Base-by-base conservation (phyloP, 164 flowering plant species). In the Umbellularia californica region DNA sequence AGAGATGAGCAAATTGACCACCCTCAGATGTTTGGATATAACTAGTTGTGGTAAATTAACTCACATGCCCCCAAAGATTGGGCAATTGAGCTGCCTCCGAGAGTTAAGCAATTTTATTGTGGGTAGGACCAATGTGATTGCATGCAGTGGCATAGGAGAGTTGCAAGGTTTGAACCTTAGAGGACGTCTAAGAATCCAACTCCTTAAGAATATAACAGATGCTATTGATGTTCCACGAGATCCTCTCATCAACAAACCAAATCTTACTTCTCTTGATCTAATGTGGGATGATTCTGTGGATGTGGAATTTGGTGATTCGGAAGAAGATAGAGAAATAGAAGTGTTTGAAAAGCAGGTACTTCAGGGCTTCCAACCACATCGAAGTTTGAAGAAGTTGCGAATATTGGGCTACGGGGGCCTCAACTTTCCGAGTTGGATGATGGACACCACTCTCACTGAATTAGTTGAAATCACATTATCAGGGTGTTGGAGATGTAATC, bases 391-490 rank as follows among this genome's bases (percentile, higher is more conserved):
- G 35, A 30, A 30, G 35, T 5, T 30, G 35, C 0, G 35, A 30
- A 30, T 30, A 30, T 5, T 3, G 1, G 27, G 27, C 27, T 25
- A 25, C 27, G 27, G 27, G 0, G 35, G 35, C 35, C 6, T 30
- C 35, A 30, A 30, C 35, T 30, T 30, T 41, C 85, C 85, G 14
- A 0, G 15, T 20, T 82, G 84, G 87, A 35, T 68, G 63, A 24
- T 2, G 2, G 33, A 28, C 3, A 12, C 14, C 3, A 12, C 14
- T 23, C 22, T 67, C 33, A 13, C 24, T 2, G 28, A 67, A 5
- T 17, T 67, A 30, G 47, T 15, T 15, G n/a, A 67, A 28, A 28
- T 67, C 41, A 25, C 2, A 3, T 30, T 67, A 5, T 11, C 9
- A 2, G 0, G 28, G 4, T 85, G 85, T 47, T 41, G n/a, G 68